Conservation (phyloP, 129 eudicot genomes). For the Rutidosis leptorrhynchoides region DNA sequence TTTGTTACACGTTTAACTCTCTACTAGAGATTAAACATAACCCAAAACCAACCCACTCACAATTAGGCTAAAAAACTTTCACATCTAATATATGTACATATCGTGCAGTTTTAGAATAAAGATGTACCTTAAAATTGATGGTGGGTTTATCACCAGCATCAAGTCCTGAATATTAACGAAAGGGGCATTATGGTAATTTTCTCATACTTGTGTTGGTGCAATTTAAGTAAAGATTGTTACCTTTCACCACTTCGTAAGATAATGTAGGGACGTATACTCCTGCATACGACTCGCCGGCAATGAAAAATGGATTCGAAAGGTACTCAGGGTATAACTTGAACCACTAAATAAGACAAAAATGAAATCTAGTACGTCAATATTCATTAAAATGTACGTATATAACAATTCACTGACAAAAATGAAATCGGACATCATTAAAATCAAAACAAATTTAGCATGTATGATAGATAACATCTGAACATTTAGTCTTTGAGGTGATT, state of each 20-base stretch:
- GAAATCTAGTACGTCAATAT: not conserved
- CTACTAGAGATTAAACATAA: not conserved
- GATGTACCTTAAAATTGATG: constrained; percentile 75
- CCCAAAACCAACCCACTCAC: not conserved
- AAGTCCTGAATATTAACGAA: constrained; percentile 50
- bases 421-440: not conserved
- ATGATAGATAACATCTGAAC: not conserved
- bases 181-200: constrained; percentile 11
- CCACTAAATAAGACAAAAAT: constrained; percentile 62
- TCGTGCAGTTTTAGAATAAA: not conserved
- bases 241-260: constrained; percentile 78
- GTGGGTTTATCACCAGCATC: constrained; percentile 82
- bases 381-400: not conserved
- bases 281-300: constrained; percentile 93
- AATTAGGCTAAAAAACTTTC: not conserved
- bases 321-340: constrained; percentile 82
- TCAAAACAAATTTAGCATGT: not conserved
- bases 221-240: constrained; percentile 37
- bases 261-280: constrained; percentile 94
- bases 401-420: not conserved
- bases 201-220: constrained; percentile 12
- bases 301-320: constrained; percentile 73
- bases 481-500: not conserved
- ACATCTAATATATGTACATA: not conserved
- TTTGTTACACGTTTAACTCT: not conserved